Evolutionary conservation across 1,284 basidiomycete genomes (phyloP).

Genomic region (Sporisorium reilianum): DNA sequence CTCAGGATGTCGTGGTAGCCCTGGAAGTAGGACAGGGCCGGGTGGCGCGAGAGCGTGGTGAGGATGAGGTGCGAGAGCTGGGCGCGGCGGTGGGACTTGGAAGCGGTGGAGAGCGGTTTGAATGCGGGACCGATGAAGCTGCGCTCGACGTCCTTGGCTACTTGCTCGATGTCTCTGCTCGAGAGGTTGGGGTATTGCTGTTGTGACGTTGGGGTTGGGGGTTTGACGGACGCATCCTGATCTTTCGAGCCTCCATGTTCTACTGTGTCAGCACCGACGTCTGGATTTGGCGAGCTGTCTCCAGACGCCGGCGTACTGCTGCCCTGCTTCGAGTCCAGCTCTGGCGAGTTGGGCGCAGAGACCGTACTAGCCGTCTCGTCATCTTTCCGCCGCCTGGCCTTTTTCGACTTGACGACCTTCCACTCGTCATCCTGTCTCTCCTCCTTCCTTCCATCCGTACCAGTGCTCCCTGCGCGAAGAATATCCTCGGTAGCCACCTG

Average conservation of each 20-base stretch:
- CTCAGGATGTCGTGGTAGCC: slow-evolving; percentile 94
- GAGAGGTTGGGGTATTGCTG: slow-evolving; percentile 13
- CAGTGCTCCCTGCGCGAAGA: not conserved
- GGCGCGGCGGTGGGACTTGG: slow-evolving; percentile 17
- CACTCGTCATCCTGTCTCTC: slow-evolving; percentile 19
- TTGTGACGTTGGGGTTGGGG: not conserved
- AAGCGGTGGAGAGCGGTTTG: slow-evolving; percentile 6
- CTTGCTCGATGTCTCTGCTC: slow-evolving; percentile 60
- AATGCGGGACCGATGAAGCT: slow-evolving; percentile 62
- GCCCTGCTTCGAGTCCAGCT: not conserved
- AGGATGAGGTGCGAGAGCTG: slow-evolving; percentile 70
- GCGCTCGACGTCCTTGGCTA: slow-evolving; percentile 64
- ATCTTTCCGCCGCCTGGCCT: slow-evolving; percentile 13
- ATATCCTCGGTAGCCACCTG: slow-evolving; percentile 31
- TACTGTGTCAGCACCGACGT: not conserved
- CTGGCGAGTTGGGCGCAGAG: slow-evolving; percentile 8
- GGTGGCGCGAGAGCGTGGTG: slow-evolving; percentile 79
- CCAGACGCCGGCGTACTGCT: not conserved
- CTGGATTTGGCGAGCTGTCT: not conserved
- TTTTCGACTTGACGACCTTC: slow-evolving; percentile 44
- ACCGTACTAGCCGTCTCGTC: not conserved
- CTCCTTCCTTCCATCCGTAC: not conserved
- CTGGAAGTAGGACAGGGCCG: slow-evolving; percentile 81
- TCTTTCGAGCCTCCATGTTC: not conserved
- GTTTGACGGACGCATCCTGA: not conserved